Evolutionary conservation across 306 rosid species (phyloP).

Genomic region (Coriaria nepalensis): DNA sequence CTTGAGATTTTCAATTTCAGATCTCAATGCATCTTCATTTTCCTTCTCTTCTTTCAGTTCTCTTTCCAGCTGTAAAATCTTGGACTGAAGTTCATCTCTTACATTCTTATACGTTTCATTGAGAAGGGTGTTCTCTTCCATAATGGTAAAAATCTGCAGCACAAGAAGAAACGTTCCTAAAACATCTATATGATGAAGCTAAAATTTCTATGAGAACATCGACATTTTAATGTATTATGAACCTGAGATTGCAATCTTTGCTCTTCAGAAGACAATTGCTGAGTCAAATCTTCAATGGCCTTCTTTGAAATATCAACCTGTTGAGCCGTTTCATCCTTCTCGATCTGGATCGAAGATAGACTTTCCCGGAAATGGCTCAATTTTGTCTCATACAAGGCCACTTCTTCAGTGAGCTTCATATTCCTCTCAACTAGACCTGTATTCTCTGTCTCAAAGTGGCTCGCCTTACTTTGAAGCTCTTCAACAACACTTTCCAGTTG

Average conservation of each 20-base stretch:
- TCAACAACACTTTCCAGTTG: constrained; percentile 46
- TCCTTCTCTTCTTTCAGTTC: constrained; percentile 49
- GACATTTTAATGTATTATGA: constrained; percentile 7
- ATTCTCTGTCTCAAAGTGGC: constrained; percentile 44
- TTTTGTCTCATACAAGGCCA: constrained; percentile 40
- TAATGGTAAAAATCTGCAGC: constrained; percentile 56
- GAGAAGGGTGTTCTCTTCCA: constrained; percentile 68
- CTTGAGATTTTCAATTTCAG: constrained; percentile 53
- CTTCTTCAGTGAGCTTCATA: constrained; percentile 44
- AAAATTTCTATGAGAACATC: not conserved
- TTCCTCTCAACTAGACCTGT: constrained; percentile 42
- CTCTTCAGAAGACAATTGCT: constrained; percentile 46
- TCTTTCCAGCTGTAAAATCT: constrained; percentile 52
- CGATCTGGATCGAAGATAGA: constrained; percentile 30
- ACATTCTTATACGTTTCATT: constrained; percentile 51
- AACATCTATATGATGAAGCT: not conserved
- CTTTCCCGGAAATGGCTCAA: constrained; percentile 43
- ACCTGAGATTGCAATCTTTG: constrained; percentile 79
- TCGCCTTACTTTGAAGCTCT: constrained; percentile 48
- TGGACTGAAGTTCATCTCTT: constrained; percentile 58
- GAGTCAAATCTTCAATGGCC: constrained; percentile 37
- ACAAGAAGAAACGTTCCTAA: not conserved
- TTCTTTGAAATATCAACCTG: constrained; percentile 32
- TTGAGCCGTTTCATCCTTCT: constrained; percentile 46
- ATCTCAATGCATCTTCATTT: constrained; percentile 41